Conservation (phyloP, 2,329 filamentous ascomycete species). For the Verticillium albo-atrum region DNA sequence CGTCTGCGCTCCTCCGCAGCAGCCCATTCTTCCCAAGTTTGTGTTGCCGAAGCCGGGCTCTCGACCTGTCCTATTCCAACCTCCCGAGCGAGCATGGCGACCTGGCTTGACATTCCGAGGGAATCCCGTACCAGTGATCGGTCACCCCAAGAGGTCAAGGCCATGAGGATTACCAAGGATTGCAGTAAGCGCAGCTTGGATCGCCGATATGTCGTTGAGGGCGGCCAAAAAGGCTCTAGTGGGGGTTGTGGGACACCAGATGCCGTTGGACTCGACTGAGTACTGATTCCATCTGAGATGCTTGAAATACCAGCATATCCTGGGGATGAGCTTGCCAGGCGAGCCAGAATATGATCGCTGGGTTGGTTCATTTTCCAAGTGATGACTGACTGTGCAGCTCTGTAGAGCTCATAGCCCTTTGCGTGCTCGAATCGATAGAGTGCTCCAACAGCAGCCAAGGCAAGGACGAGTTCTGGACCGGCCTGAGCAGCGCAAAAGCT, state of each 20-base stretch:
- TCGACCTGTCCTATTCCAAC: constrained; percentile 32
- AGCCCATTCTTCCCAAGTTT: constrained; percentile 46
- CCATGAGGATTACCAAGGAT: constrained; percentile 49
- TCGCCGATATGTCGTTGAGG: constrained; percentile 35
- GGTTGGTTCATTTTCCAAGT: constrained; percentile 44
- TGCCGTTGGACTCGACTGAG: no score
- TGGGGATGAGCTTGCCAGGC: constrained; percentile 27
- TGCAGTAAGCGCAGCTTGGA: constrained; percentile 20
- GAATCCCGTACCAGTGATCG: constrained; percentile 52
- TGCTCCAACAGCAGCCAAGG: constrained; percentile 43
- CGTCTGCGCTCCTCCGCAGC: constrained; percentile 12
- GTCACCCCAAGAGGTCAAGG: constrained; percentile 57
- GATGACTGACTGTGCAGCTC: constrained; percentile 50
- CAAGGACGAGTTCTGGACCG: constrained; percentile 43
- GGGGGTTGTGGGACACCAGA: no score
- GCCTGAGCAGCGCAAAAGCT: constrained; percentile 38
- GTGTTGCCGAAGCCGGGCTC: background rate
- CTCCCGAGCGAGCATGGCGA: constrained; percentile 51
- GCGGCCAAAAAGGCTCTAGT: no score
- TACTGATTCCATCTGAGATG: no score
- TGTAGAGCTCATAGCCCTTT: constrained; percentile 51
- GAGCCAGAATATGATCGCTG: constrained; percentile 11
- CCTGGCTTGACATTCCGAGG: constrained; percentile 50
- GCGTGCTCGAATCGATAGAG: constrained; percentile 44
- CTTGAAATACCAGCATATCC: background rate